Conservation (phyloP, 208 protist genomes). For the Crithidia fasciculata region DNA sequence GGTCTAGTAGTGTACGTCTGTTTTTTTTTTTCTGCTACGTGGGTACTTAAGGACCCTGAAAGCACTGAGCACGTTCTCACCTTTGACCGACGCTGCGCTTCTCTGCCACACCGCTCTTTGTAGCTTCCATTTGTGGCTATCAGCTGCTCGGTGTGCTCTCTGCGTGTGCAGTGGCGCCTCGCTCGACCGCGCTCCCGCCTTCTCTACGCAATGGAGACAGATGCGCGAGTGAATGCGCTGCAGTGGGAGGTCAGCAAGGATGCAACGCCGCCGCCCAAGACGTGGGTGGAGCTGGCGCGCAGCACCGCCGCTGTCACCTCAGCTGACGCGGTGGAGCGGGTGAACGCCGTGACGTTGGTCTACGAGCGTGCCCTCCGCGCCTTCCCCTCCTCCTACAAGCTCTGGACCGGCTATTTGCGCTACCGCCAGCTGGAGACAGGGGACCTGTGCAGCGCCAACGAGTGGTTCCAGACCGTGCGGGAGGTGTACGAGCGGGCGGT, state of each 20-base stretch:
- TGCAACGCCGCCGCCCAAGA: conserved; percentile 46
- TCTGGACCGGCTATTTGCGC: conserved; percentile 76
- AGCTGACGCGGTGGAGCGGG: conserved; percentile 33
- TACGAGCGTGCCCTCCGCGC: conserved; percentile 80
- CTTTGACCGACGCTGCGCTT: too few relatives aligned
- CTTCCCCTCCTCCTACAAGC: conserved; percentile 81
- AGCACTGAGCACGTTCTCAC: too few relatives aligned
- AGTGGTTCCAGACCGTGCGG: conserved; percentile 75
- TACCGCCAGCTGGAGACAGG: conserved; percentile 59
- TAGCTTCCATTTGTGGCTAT: too few relatives aligned
- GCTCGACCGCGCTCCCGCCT: too few relatives aligned
- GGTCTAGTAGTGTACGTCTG: too few relatives aligned
- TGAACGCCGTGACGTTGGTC: conserved; percentile 68
- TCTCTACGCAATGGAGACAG: conserved; percentile 19
- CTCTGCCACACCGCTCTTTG: too few relatives aligned
- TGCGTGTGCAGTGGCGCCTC: too few relatives aligned
- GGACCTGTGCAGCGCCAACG: conserved; percentile 50
- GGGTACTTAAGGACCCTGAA: too few relatives aligned
- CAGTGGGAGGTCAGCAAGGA: conserved; percentile 69
- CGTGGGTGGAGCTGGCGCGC: conserved; percentile 67
- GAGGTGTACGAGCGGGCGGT: conserved; percentile 77
- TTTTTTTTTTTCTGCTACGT: too few relatives aligned
- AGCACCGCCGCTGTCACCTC: conserved; percentile 24
- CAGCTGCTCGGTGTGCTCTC: too few relatives aligned
- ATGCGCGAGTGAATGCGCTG: conserved; percentile 53